Percentiles rank a stretch among this genome's conserved stretches.
phyloP scores from a whole-genome alignment of 2,329 filamentous ascomycete genomes.

The Tolypocladium ovalisporum region DNA sequence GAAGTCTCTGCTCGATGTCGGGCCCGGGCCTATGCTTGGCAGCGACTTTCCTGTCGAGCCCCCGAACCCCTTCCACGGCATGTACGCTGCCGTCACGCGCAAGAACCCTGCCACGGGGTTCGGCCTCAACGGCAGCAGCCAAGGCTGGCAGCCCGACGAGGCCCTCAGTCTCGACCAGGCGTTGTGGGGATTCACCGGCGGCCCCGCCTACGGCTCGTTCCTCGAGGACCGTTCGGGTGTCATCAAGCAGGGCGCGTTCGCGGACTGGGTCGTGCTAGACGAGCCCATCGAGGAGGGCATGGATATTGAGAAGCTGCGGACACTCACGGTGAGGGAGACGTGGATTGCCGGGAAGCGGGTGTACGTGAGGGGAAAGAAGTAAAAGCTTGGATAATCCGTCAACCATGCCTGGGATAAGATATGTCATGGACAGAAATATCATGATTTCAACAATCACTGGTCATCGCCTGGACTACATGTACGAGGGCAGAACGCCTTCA shows the following conservation, averaged over 20 bases:
- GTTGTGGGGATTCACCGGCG: slow-evolving; percentile 49
- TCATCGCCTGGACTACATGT: background rate
- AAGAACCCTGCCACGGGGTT: slow-evolving; percentile 45
- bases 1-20: slow-evolving; percentile 43
- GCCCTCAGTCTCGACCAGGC: slow-evolving; percentile 48
- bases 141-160: slow-evolving; percentile 51
- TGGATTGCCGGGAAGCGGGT: slow-evolving; percentile 52
- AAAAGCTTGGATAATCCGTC: too few relatives aligned
- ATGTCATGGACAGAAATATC: too few relatives aligned
- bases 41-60: slow-evolving; percentile 66
- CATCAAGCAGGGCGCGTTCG: slow-evolving; percentile 49
- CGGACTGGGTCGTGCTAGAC: slow-evolving; percentile 63
- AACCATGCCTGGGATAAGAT: too few relatives aligned
- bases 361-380: slow-evolving; percentile 17
- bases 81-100: slow-evolving; percentile 57
- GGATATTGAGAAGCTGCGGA: slow-evolving; percentile 39
- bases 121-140: slow-evolving; percentile 31
- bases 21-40: slow-evolving; percentile 46
- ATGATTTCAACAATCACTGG: too few relatives aligned
- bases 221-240: slow-evolving; percentile 47
- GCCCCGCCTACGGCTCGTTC: slow-evolving; percentile 48
- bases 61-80: slow-evolving; percentile 54
- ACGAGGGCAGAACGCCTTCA: background rate
- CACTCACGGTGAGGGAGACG: slow-evolving; percentile 49
- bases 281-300: slow-evolving; percentile 38